phyloP scores from a whole-genome alignment of 169 alveolate species.

The Theileria orientalis region DNA sequence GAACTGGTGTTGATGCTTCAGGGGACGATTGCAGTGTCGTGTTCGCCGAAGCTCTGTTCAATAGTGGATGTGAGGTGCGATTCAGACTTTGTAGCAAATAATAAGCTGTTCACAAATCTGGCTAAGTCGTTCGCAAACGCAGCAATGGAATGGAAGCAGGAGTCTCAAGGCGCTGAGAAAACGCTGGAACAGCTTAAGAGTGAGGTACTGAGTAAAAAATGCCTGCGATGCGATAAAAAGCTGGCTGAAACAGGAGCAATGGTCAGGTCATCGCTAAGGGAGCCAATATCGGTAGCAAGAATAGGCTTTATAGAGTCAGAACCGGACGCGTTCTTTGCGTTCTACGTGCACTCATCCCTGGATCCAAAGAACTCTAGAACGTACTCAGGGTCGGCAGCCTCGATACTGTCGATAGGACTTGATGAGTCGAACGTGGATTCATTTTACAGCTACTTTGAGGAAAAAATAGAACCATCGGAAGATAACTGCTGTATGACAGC shows the following conservation, averaged over 20 bases:
- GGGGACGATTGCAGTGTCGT: slow-evolving; percentile 33
- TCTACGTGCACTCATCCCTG: slow-evolving; percentile 37
- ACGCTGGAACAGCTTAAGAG: not conserved
- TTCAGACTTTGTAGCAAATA: slow-evolving; percentile 44
- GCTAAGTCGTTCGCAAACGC: slow-evolving; percentile 44
- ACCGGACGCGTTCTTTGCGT: slow-evolving; percentile 6
- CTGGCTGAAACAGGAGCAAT: slow-evolving; percentile 26
- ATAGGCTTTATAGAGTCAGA: slow-evolving; percentile 16
- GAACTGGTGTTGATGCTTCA: slow-evolving; percentile 29
- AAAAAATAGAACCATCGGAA: not conserved
- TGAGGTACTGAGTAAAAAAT: slow-evolving; percentile 5
- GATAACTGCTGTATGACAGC: slow-evolving; percentile 20
- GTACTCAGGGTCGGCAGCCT: slow-evolving; percentile 33
- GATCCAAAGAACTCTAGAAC: slow-evolving; percentile 5
- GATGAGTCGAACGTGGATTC: not conserved
- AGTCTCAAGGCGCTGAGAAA: not conserved
- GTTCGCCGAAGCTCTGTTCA: slow-evolving; percentile 4
- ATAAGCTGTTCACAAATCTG: slow-evolving; percentile 17
- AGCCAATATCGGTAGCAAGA: slow-evolving; percentile 28
- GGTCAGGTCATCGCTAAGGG: slow-evolving; percentile 24
- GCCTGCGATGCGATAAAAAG: slow-evolving; percentile 26
- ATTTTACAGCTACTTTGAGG: not conserved
- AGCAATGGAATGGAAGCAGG: not conserved
- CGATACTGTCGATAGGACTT: slow-evolving; percentile 14
- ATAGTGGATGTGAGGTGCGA: slow-evolving; percentile 43